Evolutionary conservation across 2,329 filamentous ascomycete genomes (phyloP).

Genomic region (Phoma sp.): DNA sequence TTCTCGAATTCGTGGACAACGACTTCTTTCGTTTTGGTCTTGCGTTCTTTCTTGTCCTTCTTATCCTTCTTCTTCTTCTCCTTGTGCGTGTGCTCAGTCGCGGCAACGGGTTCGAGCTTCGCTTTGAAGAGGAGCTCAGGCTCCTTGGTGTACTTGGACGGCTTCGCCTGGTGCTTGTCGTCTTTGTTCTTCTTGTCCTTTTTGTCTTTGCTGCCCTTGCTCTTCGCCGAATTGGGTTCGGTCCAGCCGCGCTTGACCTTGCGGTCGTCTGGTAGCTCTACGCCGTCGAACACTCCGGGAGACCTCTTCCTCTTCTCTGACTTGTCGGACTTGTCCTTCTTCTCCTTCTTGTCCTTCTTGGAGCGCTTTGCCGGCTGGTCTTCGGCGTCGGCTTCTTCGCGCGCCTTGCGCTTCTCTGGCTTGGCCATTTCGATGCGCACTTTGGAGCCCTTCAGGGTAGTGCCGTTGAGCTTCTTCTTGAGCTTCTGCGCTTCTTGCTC

Average conservation of each 20-base stretch:
- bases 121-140: constrained; percentile 88
- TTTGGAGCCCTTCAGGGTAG: constrained; percentile 83
- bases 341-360: constrained; percentile 55
- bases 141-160: constrained; percentile 81
- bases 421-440: constrained; percentile 84
- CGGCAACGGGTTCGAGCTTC: constrained; percentile 64
- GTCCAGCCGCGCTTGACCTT: constrained; percentile 92
- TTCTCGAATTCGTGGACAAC: constrained; percentile 90
- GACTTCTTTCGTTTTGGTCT: constrained; percentile 60
- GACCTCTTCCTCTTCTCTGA: constrained; percentile 51
- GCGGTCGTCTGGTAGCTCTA: constrained; percentile 74
- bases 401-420: constrained; percentile 62
- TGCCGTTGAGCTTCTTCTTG: constrained; percentile 88
- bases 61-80: constrained; percentile 56
- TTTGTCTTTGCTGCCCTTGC: constrained; percentile 57
- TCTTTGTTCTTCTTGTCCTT: constrained; percentile 65
- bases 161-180: constrained; percentile 63
- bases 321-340: constrained; percentile 7
- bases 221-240: constrained; percentile 61
- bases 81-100: constrained; percentile 44
- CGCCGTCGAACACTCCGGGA: constrained; percentile 67
- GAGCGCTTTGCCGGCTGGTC: constrained; percentile 58
- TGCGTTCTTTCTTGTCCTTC: constrained; percentile 67
- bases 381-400: constrained; percentile 47
- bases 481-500: constrained; percentile 84